Evolutionary conservation across 495 filamentous ascomycete genomes (phyloP).

Genomic region (Melanomma pulvis-pyrius): DNA sequence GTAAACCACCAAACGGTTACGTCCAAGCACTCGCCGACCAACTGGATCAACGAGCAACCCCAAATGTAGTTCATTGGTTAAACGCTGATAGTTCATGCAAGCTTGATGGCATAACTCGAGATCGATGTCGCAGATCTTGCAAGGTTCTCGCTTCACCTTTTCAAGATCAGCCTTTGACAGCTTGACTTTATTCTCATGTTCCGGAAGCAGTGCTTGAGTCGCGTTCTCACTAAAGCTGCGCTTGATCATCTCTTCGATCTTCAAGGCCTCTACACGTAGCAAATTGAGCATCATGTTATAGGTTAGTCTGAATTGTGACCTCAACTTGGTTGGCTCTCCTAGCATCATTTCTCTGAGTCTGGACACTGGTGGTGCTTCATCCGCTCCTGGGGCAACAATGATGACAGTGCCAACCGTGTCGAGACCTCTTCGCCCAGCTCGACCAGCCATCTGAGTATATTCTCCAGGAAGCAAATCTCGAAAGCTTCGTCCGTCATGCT

Average conservation of each 20-base stretch:
- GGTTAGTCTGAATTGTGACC: conserved; percentile 93
- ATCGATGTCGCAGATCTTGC: conserved; percentile 78
- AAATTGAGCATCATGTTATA: conserved; percentile 99
- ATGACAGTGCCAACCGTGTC: conserved; percentile 93
- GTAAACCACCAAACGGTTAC: conserved; percentile 74
- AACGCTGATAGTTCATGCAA: conserved; percentile 71
- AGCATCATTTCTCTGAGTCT: conserved; percentile 91
- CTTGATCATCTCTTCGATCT: conserved; percentile 99
- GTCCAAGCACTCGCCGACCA: conserved; percentile 75
- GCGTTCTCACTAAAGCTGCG: conserved; percentile 97
- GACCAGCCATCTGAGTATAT: conserved; percentile 97
- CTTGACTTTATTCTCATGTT: conserved; percentile 92
- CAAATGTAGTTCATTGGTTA: conserved; percentile 76
- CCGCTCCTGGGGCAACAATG: conserved; percentile 77
- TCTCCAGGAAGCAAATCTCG: conserved; percentile 91
- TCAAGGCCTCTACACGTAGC: conserved; percentile 90
- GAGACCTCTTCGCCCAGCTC: conserved; percentile 89
- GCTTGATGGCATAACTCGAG: conserved; percentile 77
- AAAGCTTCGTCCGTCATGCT: conserved; percentile 90
- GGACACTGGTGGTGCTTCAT: conserved; percentile 84
- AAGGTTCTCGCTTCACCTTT: conserved; percentile 84
- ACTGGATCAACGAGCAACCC: conserved; percentile 70
- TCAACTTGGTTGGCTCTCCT: conserved; percentile 90
- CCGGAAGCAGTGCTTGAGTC: conserved; percentile 91
- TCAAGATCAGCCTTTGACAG: conserved; percentile 88